Evolutionary conservation across 495 filamentous ascomycete genomes (phyloP).

Genomic region (Lasiosphaeria hispida): DNA sequence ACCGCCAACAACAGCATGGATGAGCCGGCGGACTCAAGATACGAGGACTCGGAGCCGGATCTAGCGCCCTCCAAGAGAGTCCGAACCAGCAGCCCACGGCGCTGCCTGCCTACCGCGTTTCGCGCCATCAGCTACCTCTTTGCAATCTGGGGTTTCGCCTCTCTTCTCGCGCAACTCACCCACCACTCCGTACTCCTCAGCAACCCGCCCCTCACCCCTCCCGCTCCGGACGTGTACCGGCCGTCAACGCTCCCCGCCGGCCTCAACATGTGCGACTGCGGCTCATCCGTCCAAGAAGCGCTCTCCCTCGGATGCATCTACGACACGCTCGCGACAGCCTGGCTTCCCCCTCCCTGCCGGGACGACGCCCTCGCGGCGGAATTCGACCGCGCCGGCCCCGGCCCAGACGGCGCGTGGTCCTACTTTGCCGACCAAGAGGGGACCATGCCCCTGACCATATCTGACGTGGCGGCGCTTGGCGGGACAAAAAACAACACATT

Average conservation of each 20-base stretch:
- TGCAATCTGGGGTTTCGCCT: conserved; percentile 12
- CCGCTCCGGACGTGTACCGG: conserved; percentile 15
- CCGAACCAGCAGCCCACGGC: neutral
- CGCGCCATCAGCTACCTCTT: conserved; percentile 6
- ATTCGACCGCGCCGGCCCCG: conserved; percentile 12
- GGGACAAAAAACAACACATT: neutral
- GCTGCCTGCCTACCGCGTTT: neutral
- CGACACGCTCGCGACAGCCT: conserved; percentile 18
- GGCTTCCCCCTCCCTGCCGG: conserved; percentile 16
- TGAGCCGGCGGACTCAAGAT: too few relatives aligned
- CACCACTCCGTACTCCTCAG: neutral
- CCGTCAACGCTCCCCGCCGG: conserved; percentile 6
- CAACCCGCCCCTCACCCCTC: neutral
- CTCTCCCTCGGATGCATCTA: conserved; percentile 7
- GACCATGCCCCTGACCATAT: neutral
- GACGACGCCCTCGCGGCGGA: conserved; percentile 9
- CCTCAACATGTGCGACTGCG: conserved; percentile 13
- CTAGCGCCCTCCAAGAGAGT: neutral
- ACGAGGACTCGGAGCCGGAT: too few relatives aligned
- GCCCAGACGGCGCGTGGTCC: neutral
- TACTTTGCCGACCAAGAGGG: conserved; percentile 13
- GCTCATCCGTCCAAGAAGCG: conserved; percentile 2
- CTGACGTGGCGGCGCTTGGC: neutral
- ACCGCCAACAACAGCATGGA: too few relatives aligned
- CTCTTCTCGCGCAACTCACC: conserved; percentile 12